These are phyloP conservation scores for Botrytis aclada DNA, from an alignment of 2,329 filamentous ascomycete genomes.

Conservation along the genomic window DNA sequence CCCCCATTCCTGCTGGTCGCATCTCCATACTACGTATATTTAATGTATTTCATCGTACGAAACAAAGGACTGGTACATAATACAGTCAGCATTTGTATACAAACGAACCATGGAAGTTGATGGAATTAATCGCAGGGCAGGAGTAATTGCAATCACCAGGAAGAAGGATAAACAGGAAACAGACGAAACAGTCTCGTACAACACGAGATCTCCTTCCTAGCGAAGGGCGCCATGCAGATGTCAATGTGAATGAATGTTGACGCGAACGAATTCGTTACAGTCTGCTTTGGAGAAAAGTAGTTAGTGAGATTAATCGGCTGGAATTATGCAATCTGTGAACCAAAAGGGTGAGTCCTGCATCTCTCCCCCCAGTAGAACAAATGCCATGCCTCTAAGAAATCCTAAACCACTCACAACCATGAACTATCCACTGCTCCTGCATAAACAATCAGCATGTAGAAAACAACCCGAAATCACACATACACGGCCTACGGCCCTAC, in stretches of 20 bases:
- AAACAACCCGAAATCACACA: neutral
- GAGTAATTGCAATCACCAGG: neutral
- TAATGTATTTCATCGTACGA: neutral
- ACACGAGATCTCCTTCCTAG: neutral
- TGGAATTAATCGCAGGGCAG: too few species aligned
- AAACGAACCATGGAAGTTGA: neutral
- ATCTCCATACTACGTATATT: neutral
- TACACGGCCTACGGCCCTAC: neutral
- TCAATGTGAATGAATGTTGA: neutral
- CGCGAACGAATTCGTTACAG: neutral
- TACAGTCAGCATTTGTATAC: constrained; percentile 1
- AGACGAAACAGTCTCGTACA: neutral
- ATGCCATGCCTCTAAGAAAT: neutral
- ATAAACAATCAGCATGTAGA: neutral
- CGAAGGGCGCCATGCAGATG: neutral
- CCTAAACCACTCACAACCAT: neutral
- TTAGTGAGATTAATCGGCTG: neutral
- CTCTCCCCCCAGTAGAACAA: neutral
- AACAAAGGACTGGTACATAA: neutral
- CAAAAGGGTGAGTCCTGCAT: neutral
- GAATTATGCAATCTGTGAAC: neutral
- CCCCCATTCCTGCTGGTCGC: neutral
- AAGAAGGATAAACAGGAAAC: neutral
- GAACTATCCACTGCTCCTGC: neutral
- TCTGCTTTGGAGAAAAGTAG: neutral